A percentile compares a stretch with the other conserved stretches of the same genome.
Evolutionary conservation across 306 rosid species (phyloP).

Genomic region (Glycyrrhiza uralensis): DNA sequence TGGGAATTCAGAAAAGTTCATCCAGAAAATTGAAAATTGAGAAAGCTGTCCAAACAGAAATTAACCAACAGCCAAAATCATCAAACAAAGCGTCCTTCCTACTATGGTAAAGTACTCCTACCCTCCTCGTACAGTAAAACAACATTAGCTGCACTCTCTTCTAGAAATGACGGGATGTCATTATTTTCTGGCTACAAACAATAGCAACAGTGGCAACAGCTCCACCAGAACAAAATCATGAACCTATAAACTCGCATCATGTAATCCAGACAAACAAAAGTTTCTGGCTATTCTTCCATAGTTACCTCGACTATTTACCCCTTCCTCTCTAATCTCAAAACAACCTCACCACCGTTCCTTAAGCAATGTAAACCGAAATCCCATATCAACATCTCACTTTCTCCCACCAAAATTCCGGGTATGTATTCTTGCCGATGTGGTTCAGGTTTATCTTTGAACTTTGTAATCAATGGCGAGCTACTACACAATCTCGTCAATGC

Average conservation of each 20-base stretch:
- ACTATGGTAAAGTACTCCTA: background rate
- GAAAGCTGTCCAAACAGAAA: background rate
- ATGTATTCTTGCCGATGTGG: background rate
- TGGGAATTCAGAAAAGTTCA: background rate
- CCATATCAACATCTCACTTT: background rate
- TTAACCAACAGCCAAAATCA: background rate
- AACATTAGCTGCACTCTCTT: background rate
- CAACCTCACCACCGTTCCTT: background rate
- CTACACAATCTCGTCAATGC: background rate
- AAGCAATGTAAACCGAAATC: background rate
- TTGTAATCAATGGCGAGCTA: no score
- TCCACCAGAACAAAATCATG: background rate
- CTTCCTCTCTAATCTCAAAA: background rate
- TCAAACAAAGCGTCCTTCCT: background rate
- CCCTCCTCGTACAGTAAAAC: background rate
- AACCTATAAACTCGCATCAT: background rate
- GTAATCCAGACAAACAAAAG: background rate
- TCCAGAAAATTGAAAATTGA: conserved; percentile 9
- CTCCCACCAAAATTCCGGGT: background rate
- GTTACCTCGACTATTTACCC: background rate
- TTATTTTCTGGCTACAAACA: background rate
- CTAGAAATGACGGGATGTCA: background rate
- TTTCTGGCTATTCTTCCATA: background rate
- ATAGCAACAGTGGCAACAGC: background rate
- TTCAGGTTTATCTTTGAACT: background rate